phyloP scores from a whole-genome alignment of 1,284 basidiomycete genomes.

The Caloboletus firmus region DNA sequence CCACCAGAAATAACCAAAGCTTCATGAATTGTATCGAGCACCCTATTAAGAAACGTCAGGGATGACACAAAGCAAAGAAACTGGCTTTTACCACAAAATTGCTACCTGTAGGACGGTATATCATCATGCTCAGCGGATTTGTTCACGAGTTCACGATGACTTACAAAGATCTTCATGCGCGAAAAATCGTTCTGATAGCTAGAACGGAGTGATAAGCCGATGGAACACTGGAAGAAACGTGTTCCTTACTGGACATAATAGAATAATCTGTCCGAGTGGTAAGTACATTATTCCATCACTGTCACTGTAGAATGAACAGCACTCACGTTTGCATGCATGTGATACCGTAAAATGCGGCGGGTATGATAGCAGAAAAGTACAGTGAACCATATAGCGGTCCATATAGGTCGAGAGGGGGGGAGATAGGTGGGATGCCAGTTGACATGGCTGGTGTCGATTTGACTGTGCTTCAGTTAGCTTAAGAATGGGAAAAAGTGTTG shows the following conservation, averaged over 20 bases:
- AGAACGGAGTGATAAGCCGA: background rate
- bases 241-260: slow-evolving; percentile 13
- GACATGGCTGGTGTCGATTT: background rate
- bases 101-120: slow-evolving; percentile 7
- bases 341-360: slow-evolving; percentile 12
- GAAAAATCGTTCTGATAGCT: slow-evolving; percentile 13
- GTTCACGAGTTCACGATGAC: background rate
- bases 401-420: too few relatives aligned
- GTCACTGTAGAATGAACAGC: too few relatives aligned
- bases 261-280: slow-evolving; percentile 10
- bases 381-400: background rate
- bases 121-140: background rate
- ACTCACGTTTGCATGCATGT: slow-evolving; percentile 21
- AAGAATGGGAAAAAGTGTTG: too few relatives aligned
- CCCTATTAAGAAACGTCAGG: background rate
- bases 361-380: slow-evolving; percentile 9
- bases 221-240: background rate
- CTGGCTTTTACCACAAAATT: background rate
- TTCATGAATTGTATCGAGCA: slow-evolving; percentile 6
- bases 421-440: too few relatives aligned
- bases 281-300: too few relatives aligned
- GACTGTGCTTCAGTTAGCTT: too few relatives aligned
- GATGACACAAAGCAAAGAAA: background rate
- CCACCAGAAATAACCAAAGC: slow-evolving; percentile 7
- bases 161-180: slow-evolving; percentile 12